Evolutionary conservation across 2,329 filamentous ascomycete species (phyloP).

Genomic region (Beauveria scarabaeidicola): DNA sequence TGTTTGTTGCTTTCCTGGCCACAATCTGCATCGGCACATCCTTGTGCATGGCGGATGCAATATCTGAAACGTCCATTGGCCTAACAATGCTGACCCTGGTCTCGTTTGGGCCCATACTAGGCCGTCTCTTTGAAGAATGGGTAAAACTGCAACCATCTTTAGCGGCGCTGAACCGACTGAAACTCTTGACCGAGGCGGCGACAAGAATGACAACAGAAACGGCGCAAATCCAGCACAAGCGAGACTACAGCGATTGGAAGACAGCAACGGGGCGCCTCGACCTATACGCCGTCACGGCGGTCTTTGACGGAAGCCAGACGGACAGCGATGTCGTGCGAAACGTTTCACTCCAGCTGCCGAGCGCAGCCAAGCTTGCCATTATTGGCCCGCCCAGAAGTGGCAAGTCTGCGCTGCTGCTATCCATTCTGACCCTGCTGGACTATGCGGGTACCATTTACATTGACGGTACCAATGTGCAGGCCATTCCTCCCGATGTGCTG

Average conservation of each 20-base stretch:
- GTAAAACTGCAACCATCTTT: conserved; percentile 2
- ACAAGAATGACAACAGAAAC: not conserved
- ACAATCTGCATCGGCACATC: conserved; percentile 36
- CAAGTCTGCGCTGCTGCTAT: conserved; percentile 17
- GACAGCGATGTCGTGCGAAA: conserved; percentile 16
- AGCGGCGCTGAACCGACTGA: not conserved
- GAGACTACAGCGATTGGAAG: not conserved
- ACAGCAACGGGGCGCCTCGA: not conserved
- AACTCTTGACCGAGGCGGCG: not conserved
- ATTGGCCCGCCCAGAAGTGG: conserved; percentile 26
- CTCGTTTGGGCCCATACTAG: conserved; percentile 17
- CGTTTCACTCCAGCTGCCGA: conserved; percentile 21
- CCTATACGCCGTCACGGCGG: not conserved
- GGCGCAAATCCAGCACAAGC: not conserved
- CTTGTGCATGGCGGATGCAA: conserved; percentile 17
- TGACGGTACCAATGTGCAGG: conserved; percentile 13
- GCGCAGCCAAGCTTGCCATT: conserved; percentile 22
- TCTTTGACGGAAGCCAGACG: not conserved
- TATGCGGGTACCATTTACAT: conserved; percentile 12
- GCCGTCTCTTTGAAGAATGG: conserved; percentile 21
- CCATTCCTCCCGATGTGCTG: conserved; percentile 13
- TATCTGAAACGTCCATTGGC: conserved; percentile 4
- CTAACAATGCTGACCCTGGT: conserved; percentile 14
- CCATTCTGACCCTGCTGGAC: conserved; percentile 13
- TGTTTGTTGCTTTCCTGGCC: conserved; percentile 36